Evolutionary conservation across 2,329 filamentous ascomycete genomes (phyloP).

Genomic region (Colletotrichum sidae): DNA sequence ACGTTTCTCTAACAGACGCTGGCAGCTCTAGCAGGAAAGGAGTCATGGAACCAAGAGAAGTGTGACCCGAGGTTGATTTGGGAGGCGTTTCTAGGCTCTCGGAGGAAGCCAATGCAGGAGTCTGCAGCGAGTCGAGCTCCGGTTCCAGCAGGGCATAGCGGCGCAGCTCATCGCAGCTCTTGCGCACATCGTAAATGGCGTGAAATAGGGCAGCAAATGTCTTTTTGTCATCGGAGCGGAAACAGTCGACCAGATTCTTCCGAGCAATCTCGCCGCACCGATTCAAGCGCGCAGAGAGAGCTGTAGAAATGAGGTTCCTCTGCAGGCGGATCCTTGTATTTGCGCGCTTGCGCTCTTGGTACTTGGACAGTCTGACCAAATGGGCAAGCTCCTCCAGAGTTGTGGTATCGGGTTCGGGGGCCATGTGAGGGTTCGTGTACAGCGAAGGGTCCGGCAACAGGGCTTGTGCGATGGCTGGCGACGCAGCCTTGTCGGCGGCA

Average conservation of each 20-base stretch:
- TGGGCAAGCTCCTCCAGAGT: slow-evolving; percentile 83
- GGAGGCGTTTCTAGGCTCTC: slow-evolving; percentile 33
- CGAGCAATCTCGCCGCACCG: slow-evolving; percentile 81
- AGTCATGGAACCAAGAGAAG: slow-evolving; percentile 56
- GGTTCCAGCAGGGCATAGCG: slow-evolving; percentile 79
- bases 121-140: slow-evolving; percentile 74
- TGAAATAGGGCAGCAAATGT: slow-evolving; percentile 80
- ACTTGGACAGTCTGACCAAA: slow-evolving; percentile 80
- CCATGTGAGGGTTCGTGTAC: slow-evolving; percentile 72
- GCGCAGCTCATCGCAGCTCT: slow-evolving; percentile 79
- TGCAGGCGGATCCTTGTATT: slow-evolving; percentile 80
- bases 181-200: slow-evolving; percentile 82
- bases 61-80: slow-evolving; percentile 41
- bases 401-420: slow-evolving; percentile 72
- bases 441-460: slow-evolving; percentile 74
- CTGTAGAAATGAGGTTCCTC: slow-evolving; percentile 79
- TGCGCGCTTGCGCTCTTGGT: slow-evolving; percentile 83
- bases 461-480: slow-evolving; percentile 55
- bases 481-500: slow-evolving; percentile 54
- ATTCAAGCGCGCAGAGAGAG: slow-evolving; percentile 78
- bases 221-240: slow-evolving; percentile 83
- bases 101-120: slow-evolving; percentile 56
- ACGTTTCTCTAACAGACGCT: slow-evolving; percentile 76
- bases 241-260: slow-evolving; percentile 81
- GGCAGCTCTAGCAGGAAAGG: slow-evolving; percentile 81